These are phyloP conservation scores for Phylloporus arenicola DNA, from an alignment of 768 basidiomycete genomes.

Conservation along the genomic window DNA sequence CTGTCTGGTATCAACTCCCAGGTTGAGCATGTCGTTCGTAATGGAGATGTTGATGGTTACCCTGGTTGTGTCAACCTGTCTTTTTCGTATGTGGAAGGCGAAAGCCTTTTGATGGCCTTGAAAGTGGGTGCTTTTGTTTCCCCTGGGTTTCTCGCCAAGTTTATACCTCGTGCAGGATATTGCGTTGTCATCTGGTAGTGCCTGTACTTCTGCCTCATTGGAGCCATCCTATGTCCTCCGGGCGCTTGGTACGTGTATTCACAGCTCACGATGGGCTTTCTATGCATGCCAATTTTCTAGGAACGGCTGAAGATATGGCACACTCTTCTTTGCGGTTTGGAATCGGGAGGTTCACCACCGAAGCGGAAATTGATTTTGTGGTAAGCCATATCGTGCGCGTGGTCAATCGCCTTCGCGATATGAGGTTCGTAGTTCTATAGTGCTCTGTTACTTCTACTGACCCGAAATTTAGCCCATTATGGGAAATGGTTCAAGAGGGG, in stretches of 20 bases:
- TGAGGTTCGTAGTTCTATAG: conserved; percentile 56
- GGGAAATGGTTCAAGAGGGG: conserved; percentile 99
- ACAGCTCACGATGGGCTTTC: not conserved
- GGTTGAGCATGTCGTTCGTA: conserved; percentile 89
- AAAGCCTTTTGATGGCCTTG: conserved; percentile 94
- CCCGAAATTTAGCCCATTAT: conserved; percentile 62
- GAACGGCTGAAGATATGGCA: conserved; percentile 98
- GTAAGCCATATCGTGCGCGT: conserved; percentile 79
- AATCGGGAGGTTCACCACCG: conserved; percentile 96
- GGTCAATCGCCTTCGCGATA: conserved; percentile 86
- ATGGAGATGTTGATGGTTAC: conserved; percentile 89
- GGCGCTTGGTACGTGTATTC: conserved; percentile 65
- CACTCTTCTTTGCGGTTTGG: conserved; percentile 97
- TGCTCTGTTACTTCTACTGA: conserved; percentile 8
- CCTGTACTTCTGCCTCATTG: conserved; percentile 96
- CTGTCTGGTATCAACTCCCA: conserved; percentile 74
- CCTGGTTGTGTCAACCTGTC: conserved; percentile 94
- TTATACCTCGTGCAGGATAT: conserved; percentile 58
- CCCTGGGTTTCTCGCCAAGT: conserved; percentile 1
- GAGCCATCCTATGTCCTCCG: conserved; percentile 98
- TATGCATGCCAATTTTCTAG: conserved; percentile 30
- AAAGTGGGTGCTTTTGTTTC: conserved; percentile 51
- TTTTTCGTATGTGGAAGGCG: conserved; percentile 96
- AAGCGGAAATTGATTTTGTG: conserved; percentile 94
- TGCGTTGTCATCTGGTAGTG: conserved; percentile 95